Evolutionary conservation across 129 eudicot genomes (phyloP).

Genomic region (Chrysanthemum seticuspe): DNA sequence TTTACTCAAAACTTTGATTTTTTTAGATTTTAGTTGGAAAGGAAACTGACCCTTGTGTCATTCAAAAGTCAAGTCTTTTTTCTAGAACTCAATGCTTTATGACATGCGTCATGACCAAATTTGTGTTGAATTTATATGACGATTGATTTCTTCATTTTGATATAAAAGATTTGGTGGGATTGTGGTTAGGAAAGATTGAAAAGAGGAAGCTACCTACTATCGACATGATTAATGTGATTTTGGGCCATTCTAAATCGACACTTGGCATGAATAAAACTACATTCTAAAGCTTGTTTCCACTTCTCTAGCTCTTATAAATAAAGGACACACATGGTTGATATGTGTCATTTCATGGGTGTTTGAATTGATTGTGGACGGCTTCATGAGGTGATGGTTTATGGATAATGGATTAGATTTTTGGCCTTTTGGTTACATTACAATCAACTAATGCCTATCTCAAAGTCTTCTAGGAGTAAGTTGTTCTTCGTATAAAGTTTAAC

Average conservation of each 20-base stretch:
- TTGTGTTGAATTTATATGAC: not conserved
- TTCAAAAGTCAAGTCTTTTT: conserved; percentile 6
- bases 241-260: conserved; percentile 11
- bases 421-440: conserved; percentile 4
- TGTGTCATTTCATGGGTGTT: conserved; percentile 23
- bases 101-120: not conserved
- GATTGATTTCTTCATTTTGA: not conserved
- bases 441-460: not conserved
- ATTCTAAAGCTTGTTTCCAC: conserved; percentile 17
- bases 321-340: conserved; percentile 30
- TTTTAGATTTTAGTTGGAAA: not conserved
- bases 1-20: not conserved
- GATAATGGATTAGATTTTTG: conserved; percentile 19
- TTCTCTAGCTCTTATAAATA: not conserved
- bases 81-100: not conserved
- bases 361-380: not conserved
- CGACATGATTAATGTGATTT: conserved; percentile 26
- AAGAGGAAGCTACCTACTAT: conserved; percentile 3
- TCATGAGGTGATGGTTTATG: not conserved
- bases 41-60: conserved; percentile 12
- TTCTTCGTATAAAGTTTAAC: too few relatives aligned
- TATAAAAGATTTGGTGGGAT: conserved; percentile 1
- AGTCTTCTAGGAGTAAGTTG: not conserved
- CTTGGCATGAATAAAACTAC: conserved; percentile 28
- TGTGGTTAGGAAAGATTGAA: conserved; percentile 6